Evolutionary conservation across 1,139 yeast genomes (phyloP).

Genomic region (Protomyces inundatus): DNA sequence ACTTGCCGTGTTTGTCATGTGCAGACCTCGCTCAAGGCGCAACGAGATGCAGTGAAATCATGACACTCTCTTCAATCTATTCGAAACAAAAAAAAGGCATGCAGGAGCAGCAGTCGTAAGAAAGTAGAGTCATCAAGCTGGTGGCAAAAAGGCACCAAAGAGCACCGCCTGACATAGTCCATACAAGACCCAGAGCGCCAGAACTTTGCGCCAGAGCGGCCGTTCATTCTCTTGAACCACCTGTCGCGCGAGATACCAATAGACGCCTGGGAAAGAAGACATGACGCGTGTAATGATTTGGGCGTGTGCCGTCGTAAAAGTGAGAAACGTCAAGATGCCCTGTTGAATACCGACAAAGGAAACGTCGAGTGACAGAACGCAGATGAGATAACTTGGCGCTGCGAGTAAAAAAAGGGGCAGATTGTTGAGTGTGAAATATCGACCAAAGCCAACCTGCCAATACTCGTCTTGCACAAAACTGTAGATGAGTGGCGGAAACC

Average conservation of each 20-base stretch:
- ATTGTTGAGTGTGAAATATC: conserved; percentile 75
- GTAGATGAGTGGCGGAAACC: conserved; percentile 56
- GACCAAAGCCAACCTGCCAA: conserved; percentile 79
- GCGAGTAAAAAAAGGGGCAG: conserved; percentile 81
- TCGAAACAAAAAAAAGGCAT: no score
- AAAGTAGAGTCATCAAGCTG: neutral
- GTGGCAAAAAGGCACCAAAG: conserved; percentile 15
- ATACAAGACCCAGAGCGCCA: conserved; percentile 13
- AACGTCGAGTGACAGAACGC: conserved; percentile 29
- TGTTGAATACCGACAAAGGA: conserved; percentile 37
- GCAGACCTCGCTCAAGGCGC: no score
- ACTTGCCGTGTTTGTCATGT: no score
- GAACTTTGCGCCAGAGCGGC: neutral
- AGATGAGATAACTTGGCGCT: conserved; percentile 45
- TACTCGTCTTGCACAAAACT: conserved; percentile 71
- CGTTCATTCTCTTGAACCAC: conserved; percentile 5
- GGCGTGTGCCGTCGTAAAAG: conserved; percentile 66
- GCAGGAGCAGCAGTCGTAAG: no score
- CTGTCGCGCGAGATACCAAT: conserved; percentile 60
- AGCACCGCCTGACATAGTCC: conserved; percentile 20
- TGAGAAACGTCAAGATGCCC: conserved; percentile 47
- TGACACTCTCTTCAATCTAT: no score
- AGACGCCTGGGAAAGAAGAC: conserved; percentile 66
- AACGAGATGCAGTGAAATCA: no score
- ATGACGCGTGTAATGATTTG: conserved; percentile 79